phyloP scores from a whole-genome alignment of 345 rosid species.

The Populus simonii region DNA sequence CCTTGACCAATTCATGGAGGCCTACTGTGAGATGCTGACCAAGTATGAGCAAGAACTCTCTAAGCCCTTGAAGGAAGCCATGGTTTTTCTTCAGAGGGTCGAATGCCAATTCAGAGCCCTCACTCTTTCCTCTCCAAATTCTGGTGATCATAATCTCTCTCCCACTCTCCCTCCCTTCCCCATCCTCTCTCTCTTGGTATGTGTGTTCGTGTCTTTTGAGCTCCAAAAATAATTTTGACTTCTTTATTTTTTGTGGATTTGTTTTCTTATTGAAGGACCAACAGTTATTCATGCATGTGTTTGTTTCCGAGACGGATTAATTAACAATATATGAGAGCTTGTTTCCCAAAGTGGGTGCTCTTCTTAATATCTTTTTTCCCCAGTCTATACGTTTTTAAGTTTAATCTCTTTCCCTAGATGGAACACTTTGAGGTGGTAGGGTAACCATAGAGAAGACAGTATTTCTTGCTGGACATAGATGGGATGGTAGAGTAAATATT shows the following conservation, averaged over 20 bases:
- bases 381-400: background rate
- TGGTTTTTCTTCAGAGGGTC: conserved; percentile 73
- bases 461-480: background rate
- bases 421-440: conserved; percentile 22
- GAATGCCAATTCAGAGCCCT: conserved; percentile 89
- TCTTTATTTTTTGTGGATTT: background rate
- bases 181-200: background rate
- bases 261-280: background rate
- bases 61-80: conserved; percentile 93
- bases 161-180: background rate
- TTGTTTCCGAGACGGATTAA: conserved; percentile 12
- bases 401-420: background rate
- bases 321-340: conserved; percentile 1
- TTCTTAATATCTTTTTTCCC: background rate
- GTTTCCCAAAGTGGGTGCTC: conserved; percentile 9
- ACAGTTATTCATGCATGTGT: conserved; percentile 23
- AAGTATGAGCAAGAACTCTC: conserved; percentile 96
- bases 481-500: conserved; percentile 2
- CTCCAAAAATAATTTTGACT: background rate
- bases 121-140: conserved; percentile 48
- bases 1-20: conserved; percentile 99
- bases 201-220: background rate
- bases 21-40: conserved; percentile 94
- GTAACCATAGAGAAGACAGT: background rate
- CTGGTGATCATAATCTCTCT: conserved; percentile 46